Evolutionary conservation across 495 filamentous ascomycete genomes (phyloP).

Genomic region (Penicillium argentinense): DNA sequence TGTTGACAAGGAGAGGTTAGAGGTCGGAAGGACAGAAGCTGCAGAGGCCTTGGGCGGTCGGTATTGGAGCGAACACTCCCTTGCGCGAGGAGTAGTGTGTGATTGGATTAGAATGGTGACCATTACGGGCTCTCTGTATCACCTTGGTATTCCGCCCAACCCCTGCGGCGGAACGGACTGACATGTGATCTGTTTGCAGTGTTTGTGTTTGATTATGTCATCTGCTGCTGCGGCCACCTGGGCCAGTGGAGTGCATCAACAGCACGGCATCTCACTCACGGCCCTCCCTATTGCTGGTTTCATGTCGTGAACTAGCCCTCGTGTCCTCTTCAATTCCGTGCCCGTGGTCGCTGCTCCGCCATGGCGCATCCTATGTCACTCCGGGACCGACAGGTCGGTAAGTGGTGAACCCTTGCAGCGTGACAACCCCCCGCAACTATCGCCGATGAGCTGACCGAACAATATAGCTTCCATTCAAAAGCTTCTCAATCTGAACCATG

Average conservation of each 20-base stretch:
- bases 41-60: conserved; percentile 5
- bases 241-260: conserved; percentile 20
- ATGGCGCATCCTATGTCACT: conserved; percentile 80
- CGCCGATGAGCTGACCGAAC: conserved; percentile 25
- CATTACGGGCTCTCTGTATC: conserved; percentile 2
- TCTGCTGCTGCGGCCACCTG: conserved; percentile 5
- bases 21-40: conserved; percentile 13
- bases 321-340: conserved; percentile 3
- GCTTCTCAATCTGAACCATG: conserved; percentile 92
- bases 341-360: conserved; percentile 26
- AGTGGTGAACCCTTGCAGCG: conserved; percentile 35
- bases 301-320: conserved; percentile 23
- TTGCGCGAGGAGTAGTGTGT: too few species aligned
- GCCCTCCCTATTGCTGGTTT: neutral
- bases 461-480: conserved; percentile 86
- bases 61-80: too few species aligned
- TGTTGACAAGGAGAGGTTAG: conserved; percentile 20
- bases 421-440: too few species aligned
- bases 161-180: too few species aligned
- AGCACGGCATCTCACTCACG: conserved; percentile 5
- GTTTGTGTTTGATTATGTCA: conserved; percentile 25
- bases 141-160: too few species aligned
- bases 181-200: conserved; percentile 25
- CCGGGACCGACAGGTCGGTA: conserved; percentile 96
- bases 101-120: neutral